Percentiles rank a stretch among this genome's conserved stretches.
phyloP scores from a whole-genome alignment of 2,329 filamentous ascomycete genomes.

The Iodosphaeria phyllophila region DNA sequence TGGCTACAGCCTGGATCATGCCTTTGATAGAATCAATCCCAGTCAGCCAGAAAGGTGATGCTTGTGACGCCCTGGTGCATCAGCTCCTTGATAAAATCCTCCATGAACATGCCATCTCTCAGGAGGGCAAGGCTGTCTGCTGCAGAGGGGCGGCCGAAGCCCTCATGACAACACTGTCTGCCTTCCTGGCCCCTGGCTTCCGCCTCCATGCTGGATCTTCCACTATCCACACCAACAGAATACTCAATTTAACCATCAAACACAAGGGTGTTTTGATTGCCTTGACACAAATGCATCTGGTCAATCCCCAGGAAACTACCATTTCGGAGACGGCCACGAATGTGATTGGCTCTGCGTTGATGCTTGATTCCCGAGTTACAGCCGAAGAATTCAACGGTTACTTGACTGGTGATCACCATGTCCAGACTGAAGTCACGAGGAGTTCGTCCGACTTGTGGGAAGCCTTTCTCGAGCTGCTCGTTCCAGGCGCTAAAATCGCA shows the following conservation, averaged over 20 bases:
- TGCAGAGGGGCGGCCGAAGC: conserved; percentile 45
- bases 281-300: conserved; percentile 27
- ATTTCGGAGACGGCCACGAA: conserved; percentile 37
- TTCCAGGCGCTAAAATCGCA: conserved; percentile 51
- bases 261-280: conserved; percentile 41
- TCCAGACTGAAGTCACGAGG: conserved; percentile 49
- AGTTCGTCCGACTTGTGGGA: conserved; percentile 67
- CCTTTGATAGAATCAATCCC: conserved; percentile 64
- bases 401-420: conserved; percentile 29
- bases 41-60: conserved; percentile 56
- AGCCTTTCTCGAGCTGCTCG: conserved; percentile 48
- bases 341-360: conserved; percentile 47
- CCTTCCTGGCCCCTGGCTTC: conserved; percentile 29
- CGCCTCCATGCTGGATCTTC: conserved; percentile 29
- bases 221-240: conserved; percentile 42
- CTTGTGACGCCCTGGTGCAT: conserved; percentile 60
- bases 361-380: conserved; percentile 53
- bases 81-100: conserved; percentile 52
- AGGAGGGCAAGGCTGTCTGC: conserved; percentile 39
- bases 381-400: conserved; percentile 51
- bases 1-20: conserved; percentile 61
- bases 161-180: conserved; percentile 34
- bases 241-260: conserved; percentile 45
- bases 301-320: conserved; percentile 27
- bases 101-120: conserved; percentile 31